phyloP scores from a whole-genome alignment of 805 yeast genomes.

The Suhomyces sp. region DNA sequence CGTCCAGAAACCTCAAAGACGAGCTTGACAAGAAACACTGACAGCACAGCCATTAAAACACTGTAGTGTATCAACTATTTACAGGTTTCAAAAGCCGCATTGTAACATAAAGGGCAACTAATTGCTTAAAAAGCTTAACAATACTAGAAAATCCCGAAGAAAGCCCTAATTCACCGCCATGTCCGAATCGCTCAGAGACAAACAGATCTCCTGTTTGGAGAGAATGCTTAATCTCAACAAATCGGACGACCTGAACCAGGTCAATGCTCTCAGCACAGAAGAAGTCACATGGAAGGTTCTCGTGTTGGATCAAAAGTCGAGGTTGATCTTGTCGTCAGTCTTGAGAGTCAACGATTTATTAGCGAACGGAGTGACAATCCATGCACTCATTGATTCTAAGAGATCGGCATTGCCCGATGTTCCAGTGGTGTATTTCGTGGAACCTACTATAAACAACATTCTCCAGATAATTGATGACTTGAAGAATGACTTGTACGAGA shows the following conservation, averaged over 20 bases:
- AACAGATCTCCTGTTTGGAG: conserved; percentile 47
- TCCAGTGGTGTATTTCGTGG: conserved; percentile 88
- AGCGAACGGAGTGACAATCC: conserved; percentile 89
- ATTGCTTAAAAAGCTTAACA: not conserved
- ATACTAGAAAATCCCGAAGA: not conserved
- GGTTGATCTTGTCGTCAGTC: conserved; percentile 87
- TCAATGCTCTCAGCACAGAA: conserved; percentile 55
- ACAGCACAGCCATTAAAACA: not conserved
- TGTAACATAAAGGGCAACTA: not conserved
- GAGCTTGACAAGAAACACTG: not conserved
- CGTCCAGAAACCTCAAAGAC: not conserved
- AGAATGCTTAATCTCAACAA: conserved; percentile 83
- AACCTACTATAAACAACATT: conserved; percentile 80
- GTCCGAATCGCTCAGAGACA: conserved; percentile 18
- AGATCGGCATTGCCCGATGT: conserved; percentile 91
- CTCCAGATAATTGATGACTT: conserved; percentile 68
- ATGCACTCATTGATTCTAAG: conserved; percentile 64
- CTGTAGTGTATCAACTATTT: not conserved
- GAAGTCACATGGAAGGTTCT: conserved; percentile 89
- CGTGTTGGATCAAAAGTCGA: conserved; percentile 75
- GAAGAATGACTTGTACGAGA: conserved; percentile 69
- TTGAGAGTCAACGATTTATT: conserved; percentile 87
- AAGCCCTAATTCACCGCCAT: not conserved
- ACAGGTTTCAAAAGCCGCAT: not conserved
- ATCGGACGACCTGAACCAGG: conserved; percentile 52